A percentile compares a stretch with the other conserved stretches of the same genome.
These are phyloP conservation scores for Acanthamoeba lugdunensis DNA, from an alignment of 208 protist genomes.

Conservation along the genomic window DNA sequence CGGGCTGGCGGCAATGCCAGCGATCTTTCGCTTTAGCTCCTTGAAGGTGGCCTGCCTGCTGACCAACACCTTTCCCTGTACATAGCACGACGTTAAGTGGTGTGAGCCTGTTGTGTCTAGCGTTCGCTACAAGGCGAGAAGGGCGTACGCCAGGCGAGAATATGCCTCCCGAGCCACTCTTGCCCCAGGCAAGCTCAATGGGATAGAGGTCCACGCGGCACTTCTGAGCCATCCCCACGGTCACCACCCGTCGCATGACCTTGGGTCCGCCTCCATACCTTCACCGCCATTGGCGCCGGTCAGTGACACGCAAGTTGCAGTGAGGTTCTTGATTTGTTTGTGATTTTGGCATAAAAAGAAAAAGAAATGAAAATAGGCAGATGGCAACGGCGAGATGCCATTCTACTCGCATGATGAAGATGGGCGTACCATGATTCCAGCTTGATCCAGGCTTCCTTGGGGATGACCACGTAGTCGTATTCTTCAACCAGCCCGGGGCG, in stretches of 20 bases:
- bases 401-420: not conserved
- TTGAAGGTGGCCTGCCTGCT: slow-evolving; percentile 29
- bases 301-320: not conserved
- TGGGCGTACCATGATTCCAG: slow-evolving; percentile 34
- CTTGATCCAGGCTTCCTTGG: slow-evolving; percentile 18
- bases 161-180: not conserved
- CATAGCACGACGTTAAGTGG: not conserved
- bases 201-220: slow-evolving; percentile 41
- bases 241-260: slow-evolving; percentile 1
- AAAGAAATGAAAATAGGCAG: too few relatives aligned
- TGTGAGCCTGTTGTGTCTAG: not conserved
- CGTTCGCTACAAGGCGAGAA: not conserved
- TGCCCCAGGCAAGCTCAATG: not conserved
- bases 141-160: not conserved
- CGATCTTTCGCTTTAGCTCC: slow-evolving; percentile 33
- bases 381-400: too few relatives aligned
- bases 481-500: not conserved
- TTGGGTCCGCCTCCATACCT: slow-evolving; percentile 33
- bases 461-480: slow-evolving; percentile 41
- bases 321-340: not conserved
- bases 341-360: not conserved
- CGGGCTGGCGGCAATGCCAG: not conserved
- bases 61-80: not conserved
- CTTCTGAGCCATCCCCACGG: slow-evolving; percentile 15
- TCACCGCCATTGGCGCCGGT: not conserved